Evolutionary conservation across 2,329 filamentous ascomycete genomes (phyloP).

Genomic region (Alternaria tenuissima): DNA sequence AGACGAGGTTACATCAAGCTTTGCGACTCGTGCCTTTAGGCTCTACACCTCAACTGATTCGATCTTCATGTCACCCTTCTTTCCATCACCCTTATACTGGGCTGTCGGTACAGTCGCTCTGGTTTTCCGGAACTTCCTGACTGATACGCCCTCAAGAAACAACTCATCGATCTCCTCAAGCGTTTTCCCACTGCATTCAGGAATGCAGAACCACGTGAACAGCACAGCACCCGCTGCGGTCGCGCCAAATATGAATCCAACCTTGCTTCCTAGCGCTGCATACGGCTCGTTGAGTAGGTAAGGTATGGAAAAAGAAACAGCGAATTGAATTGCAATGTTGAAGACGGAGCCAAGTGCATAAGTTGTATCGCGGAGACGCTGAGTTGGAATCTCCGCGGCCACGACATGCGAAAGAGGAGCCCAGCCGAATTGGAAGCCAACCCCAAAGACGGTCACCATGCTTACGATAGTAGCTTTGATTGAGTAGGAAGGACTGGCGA

Average conservation of each 20-base stretch:
- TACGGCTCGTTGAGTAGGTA: background rate
- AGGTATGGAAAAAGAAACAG: constrained; percentile 1
- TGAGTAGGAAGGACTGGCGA: background rate
- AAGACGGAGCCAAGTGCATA: constrained; percentile 3
- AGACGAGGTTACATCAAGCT: background rate
- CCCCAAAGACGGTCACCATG: background rate
- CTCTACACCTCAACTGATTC: background rate
- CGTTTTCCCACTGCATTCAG: background rate
- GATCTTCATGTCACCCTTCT: background rate
- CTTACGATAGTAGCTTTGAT: background rate
- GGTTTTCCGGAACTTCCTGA: background rate
- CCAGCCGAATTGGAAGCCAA: background rate
- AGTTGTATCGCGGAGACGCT: background rate
- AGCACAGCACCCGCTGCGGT: background rate
- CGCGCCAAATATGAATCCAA: background rate
- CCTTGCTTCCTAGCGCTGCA: background rate
- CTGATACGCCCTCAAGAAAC: background rate
- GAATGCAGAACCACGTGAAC: background rate
- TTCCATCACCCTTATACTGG: background rate
- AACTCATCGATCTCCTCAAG: background rate
- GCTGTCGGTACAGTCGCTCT: background rate
- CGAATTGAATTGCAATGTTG: background rate
- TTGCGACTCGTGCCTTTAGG: background rate
- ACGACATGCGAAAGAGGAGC: background rate
- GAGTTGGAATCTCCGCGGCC: background rate